A percentile compares a stretch with the other conserved stretches of the same genome.
phyloP scores from a whole-genome alignment of 2,329 filamentous ascomycete genomes.

The Trichophyton rubrum region DNA sequence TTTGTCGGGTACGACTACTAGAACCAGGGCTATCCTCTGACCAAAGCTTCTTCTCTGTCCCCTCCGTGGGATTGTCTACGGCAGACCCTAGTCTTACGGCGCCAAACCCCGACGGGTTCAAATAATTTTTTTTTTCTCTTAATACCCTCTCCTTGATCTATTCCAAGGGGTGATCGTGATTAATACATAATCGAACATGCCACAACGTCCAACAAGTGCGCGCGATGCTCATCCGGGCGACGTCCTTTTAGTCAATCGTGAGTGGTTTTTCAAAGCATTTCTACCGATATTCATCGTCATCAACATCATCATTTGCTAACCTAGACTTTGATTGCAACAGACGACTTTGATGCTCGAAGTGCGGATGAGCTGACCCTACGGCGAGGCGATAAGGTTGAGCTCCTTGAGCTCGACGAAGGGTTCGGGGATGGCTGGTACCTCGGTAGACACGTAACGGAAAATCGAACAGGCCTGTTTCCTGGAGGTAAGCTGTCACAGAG shows the following conservation, averaged over 20 bases:
- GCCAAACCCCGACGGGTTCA: too few relatives aligned
- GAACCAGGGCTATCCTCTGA: neutral
- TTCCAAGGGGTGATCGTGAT: too few relatives aligned
- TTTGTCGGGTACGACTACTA: neutral
- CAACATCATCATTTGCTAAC: constrained; percentile 5
- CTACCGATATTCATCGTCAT: neutral
- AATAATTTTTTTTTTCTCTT: too few relatives aligned
- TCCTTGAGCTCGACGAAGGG: constrained; percentile 53
- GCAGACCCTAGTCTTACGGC: neutral
- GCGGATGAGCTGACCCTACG: constrained; percentile 81
- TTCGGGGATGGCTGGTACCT: constrained; percentile 56
- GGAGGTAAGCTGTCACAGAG: constrained; percentile 27
- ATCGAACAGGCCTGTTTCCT: constrained; percentile 36
- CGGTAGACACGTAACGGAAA: constrained; percentile 35
- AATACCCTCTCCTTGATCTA: too few relatives aligned
- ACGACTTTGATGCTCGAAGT: constrained; percentile 85
- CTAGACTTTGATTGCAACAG: constrained; percentile 34
- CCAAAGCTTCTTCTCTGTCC: neutral
- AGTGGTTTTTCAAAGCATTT: constrained; percentile 16
- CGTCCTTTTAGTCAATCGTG: constrained; percentile 35
- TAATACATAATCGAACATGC: constrained; percentile 18
- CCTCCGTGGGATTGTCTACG: neutral
- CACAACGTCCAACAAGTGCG: constrained; percentile 22
- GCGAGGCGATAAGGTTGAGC: constrained; percentile 56
- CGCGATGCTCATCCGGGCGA: constrained; percentile 31